Percentiles rank a stretch among this genome's conserved stretches.
Evolutionary conservation across 192 early-diverging fungal species (phyloP).

Genomic region (Umbelopsis sp.): DNA sequence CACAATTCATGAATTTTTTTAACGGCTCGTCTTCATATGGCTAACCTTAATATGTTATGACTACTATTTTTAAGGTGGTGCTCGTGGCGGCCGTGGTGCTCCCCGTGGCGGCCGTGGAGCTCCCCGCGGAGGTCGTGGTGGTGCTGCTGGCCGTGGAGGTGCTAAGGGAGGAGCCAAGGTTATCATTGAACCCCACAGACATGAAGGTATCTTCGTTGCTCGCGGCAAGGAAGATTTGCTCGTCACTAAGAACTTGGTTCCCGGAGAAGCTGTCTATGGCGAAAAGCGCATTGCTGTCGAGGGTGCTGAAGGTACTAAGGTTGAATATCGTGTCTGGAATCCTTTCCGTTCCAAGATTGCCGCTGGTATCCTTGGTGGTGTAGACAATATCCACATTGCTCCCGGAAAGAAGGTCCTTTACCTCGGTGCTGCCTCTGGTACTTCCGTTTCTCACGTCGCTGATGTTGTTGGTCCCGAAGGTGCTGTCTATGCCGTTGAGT

Average conservation of each 20-base stretch:
- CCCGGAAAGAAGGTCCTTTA: slow-evolving; percentile 98
- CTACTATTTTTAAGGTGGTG: background rate
- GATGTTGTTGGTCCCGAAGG: slow-evolving; percentile 96
- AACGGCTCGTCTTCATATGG: background rate
- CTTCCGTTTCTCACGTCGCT: slow-evolving; percentile 95
- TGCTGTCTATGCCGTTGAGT: slow-evolving; percentile 98
- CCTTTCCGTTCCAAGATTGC: slow-evolving; percentile 99
- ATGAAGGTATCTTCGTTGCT: slow-evolving; percentile 94
- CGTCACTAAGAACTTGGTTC: slow-evolving; percentile 98
- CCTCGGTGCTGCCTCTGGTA: slow-evolving; percentile 94
- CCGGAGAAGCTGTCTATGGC: slow-evolving; percentile 96
- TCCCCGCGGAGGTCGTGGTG: slow-evolving; percentile 53
- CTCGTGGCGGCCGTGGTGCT: slow-evolving; percentile 53
- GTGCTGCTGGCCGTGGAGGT: slow-evolving; percentile 71
- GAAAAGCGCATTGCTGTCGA: slow-evolving; percentile 98
- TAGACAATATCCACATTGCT: slow-evolving; percentile 93
- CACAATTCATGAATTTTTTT: background rate
- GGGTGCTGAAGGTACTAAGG: slow-evolving; percentile 92
- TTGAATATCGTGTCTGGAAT: slow-evolving; percentile 99
- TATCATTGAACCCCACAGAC: slow-evolving; percentile 95
- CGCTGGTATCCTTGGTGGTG: slow-evolving; percentile 94
- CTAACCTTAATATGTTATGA: background rate
- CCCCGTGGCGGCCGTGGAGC: slow-evolving; percentile 59
- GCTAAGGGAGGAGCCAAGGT: slow-evolving; percentile 93
- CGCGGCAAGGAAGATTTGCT: slow-evolving; percentile 99